phyloP scores from a whole-genome alignment of 2,329 filamentous ascomycete genomes.

The Sporothrix curviconia region DNA sequence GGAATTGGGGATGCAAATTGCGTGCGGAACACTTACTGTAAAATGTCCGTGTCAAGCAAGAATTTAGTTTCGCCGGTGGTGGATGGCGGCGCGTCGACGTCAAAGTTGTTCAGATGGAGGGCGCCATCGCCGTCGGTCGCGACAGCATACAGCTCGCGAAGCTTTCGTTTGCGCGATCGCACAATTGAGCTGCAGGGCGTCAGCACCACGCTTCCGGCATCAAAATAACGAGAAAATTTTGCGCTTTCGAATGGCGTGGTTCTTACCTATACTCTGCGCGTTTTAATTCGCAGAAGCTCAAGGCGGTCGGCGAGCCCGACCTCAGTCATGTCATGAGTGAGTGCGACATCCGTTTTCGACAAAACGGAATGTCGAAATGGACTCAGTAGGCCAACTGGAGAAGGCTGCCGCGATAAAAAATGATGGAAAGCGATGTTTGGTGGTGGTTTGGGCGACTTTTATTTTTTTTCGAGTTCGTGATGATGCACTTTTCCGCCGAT shows the following conservation, averaged over 20 bases:
- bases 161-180: conserved; percentile 82
- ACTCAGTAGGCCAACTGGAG: conserved; percentile 30
- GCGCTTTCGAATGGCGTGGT: conserved; percentile 37
- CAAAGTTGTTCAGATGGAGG: conserved; percentile 51
- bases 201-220: conserved; percentile 40
- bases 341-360: conserved; percentile 62
- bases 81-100: conserved; percentile 49
- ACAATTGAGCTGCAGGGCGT: conserved; percentile 58
- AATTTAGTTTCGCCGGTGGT: conserved; percentile 49
- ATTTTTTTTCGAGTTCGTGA: conserved; percentile 23
- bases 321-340: conserved; percentile 65
- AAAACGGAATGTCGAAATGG: conserved; percentile 49
- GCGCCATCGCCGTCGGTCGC: conserved; percentile 62
- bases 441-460: conserved; percentile 26
- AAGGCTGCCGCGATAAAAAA: conserved; percentile 25
- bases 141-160: conserved; percentile 77
- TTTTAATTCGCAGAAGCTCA: conserved; percentile 60
- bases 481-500: conserved; percentile 15
- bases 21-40: conserved; percentile 45
- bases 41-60: conserved; percentile 50
- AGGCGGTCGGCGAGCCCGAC: conserved; percentile 59
- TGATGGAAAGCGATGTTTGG: conserved; percentile 34
- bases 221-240: conserved; percentile 42
- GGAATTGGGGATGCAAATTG: too few relatives aligned
- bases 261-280: conserved; percentile 56